Conservation (phyloP, 768 basidiomycete genomes). For the Russula virescens region DNA sequence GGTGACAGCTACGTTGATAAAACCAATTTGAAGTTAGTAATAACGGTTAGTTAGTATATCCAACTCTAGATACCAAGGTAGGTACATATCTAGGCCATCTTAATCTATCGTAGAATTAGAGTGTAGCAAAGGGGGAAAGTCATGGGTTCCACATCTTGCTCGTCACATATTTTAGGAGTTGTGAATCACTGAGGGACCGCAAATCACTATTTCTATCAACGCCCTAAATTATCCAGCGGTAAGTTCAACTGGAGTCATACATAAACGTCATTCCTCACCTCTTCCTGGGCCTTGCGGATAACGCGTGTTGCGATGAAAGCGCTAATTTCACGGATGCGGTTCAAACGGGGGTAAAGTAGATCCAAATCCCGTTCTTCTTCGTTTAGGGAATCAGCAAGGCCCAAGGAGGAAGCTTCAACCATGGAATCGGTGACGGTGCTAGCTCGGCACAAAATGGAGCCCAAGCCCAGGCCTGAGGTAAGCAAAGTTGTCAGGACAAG, state of each 20-base stretch:
- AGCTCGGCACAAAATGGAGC: slow-evolving; percentile 65
- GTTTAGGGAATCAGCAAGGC: slow-evolving; percentile 69
- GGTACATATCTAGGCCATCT: slow-evolving; percentile 6
- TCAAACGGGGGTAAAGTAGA: slow-evolving; percentile 78
- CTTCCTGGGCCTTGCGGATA: slow-evolving; percentile 74
- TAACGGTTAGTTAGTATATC: neutral
- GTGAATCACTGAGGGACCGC: slow-evolving; percentile 49
- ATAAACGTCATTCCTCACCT: slow-evolving; percentile 38
- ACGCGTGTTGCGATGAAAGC: slow-evolving; percentile 66
- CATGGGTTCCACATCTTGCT: slow-evolving; percentile 71
- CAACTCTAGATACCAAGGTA: neutral
- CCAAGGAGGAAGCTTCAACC: slow-evolving; percentile 84
- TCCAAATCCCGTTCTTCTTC: slow-evolving; percentile 57
- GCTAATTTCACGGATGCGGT: slow-evolving; percentile 83
- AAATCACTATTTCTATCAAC: slow-evolving; percentile 36
- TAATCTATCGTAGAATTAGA: slow-evolving; percentile 6
- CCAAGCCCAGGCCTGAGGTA: slow-evolving; percentile 63
- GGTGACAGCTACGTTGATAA: neutral
- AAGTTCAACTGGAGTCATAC: neutral
- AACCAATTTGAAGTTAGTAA: neutral
- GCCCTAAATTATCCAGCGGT: slow-evolving; percentile 23
- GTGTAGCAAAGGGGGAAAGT: slow-evolving; percentile 1
- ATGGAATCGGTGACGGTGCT: slow-evolving; percentile 73
- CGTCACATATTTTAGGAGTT: slow-evolving; percentile 49
- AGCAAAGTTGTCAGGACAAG: slow-evolving; percentile 4